Evolutionary conservation across 2,329 filamentous ascomycete genomes (phyloP).

Genomic region (Paraphoma sp.): DNA sequence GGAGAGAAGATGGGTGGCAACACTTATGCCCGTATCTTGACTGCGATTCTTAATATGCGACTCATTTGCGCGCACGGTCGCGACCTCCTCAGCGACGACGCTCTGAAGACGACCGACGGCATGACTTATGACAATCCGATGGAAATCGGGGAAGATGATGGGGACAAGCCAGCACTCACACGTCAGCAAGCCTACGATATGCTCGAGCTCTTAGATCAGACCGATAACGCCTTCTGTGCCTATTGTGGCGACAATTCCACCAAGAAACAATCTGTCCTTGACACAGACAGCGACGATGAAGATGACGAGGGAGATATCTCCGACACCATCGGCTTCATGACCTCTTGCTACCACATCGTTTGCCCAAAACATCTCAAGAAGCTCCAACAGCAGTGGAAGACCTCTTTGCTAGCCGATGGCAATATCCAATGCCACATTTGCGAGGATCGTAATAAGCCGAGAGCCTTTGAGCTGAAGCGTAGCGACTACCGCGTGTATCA

Average conservation of each 20-base stretch:
- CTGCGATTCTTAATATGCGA: slow-evolving; percentile 86
- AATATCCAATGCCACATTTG: slow-evolving; percentile 73
- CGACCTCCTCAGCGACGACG: slow-evolving; percentile 84
- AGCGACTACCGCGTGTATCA: slow-evolving; percentile 58
- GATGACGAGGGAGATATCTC: slow-evolving; percentile 60
- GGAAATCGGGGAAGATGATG: slow-evolving; percentile 81
- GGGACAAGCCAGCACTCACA: slow-evolving; percentile 64
- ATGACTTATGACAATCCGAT: slow-evolving; percentile 86
- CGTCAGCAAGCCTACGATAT: slow-evolving; percentile 83
- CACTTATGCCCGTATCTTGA: slow-evolving; percentile 92
- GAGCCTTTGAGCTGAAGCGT: slow-evolving; percentile 73
- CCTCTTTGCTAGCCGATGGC: slow-evolving; percentile 49
- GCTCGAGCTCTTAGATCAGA: slow-evolving; percentile 83
- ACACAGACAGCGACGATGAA: slow-evolving; percentile 47
- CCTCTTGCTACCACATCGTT: slow-evolving; percentile 84
- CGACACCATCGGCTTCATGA: slow-evolving; percentile 76
- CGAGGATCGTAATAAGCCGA: slow-evolving; percentile 65
- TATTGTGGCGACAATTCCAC: slow-evolving; percentile 61
- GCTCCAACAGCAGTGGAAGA: slow-evolving; percentile 63
- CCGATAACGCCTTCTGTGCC: slow-evolving; percentile 75
- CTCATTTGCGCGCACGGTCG: slow-evolving; percentile 94
- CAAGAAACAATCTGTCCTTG: slow-evolving; percentile 51
- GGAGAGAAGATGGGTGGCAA: slow-evolving; percentile 75
- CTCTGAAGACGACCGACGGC: slow-evolving; percentile 80
- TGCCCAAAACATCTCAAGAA: slow-evolving; percentile 75